Percentiles rank a stretch among this genome's conserved stretches.
Evolutionary conservation across 2,329 filamentous ascomycete genomes (phyloP).

Genomic region (Stemphylium lycopersici): DNA sequence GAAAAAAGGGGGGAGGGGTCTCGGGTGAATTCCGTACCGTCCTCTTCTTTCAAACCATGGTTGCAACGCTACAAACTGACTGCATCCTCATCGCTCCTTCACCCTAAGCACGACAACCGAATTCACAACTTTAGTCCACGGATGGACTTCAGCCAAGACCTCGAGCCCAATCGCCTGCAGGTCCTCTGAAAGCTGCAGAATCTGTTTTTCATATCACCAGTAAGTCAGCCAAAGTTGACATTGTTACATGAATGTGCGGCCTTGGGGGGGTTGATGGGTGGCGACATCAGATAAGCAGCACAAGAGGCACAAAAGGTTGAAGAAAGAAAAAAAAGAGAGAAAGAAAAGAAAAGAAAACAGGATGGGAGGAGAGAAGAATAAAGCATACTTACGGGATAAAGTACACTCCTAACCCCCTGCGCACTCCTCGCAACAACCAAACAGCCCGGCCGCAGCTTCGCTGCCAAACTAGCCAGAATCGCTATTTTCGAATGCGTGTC

Average conservation of each 20-base stretch:
- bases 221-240: not conserved
- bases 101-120: constrained; percentile 53
- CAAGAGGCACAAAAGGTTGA: no score
- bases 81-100: constrained; percentile 1
- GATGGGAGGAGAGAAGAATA: not conserved
- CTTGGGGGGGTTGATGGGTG: no score
- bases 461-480: constrained; percentile 48
- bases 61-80: no score
- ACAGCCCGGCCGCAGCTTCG: constrained; percentile 51
- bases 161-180: constrained; percentile 46
- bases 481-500: constrained; percentile 51
- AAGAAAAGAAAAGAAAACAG: no score
- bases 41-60: no score
- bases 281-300: no score
- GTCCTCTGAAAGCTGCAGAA: constrained; percentile 47
- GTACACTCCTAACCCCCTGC: constrained; percentile 51
- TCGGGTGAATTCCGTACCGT: no score
- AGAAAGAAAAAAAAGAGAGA: no score
- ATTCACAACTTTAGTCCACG: constrained; percentile 58
- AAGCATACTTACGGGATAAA: constrained; percentile 55
- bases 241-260: no score
- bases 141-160: constrained; percentile 54
- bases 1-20: no score
- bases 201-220: constrained; percentile 25
- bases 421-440: constrained; percentile 57